Evolutionary conservation across 768 basidiomycete species (phyloP).

Genomic region (Sistotremastrum niveocremeum): DNA sequence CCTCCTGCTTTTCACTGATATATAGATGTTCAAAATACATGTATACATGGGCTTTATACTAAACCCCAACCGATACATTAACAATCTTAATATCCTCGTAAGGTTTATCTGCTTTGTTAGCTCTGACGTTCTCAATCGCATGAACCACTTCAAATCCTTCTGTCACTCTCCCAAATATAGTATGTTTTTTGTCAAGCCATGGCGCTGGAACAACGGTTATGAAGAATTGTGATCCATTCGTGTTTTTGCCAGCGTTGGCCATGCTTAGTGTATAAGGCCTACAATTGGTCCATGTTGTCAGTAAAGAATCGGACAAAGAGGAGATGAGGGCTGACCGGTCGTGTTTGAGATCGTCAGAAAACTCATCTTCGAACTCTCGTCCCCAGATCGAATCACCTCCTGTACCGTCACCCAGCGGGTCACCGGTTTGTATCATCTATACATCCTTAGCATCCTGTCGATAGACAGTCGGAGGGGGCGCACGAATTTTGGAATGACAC

Average conservation of each 20-base stretch:
- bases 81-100: constrained; percentile 89
- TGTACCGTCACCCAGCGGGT: constrained; percentile 89
- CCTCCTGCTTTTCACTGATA: too few relatives aligned
- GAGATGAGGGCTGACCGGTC: constrained; percentile 49
- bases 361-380: constrained; percentile 85
- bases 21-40: too few relatives aligned
- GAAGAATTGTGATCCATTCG: constrained; percentile 97
- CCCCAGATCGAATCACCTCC: constrained; percentile 90
- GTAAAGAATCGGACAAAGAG: background rate
- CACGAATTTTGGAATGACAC: constrained; percentile 90
- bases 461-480: constrained; percentile 7
- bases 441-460: background rate
- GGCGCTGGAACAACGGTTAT: constrained; percentile 91
- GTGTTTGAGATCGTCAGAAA: constrained; percentile 77
- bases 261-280: constrained; percentile 94
- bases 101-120: constrained; percentile 75
- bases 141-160: constrained; percentile 86
- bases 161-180: constrained; percentile 82
- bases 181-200: constrained; percentile 87
- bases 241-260: constrained; percentile 83
- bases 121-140: constrained; percentile 81
- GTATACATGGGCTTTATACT: background rate
- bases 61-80: constrained; percentile 29
- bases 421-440: constrained; percentile 89
- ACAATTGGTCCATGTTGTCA: constrained; percentile 1